A percentile compares a stretch with the other conserved stretches of the same genome.
phyloP scores from a whole-genome alignment of 192 early-diverging fungal species.

The Backusella circina region DNA sequence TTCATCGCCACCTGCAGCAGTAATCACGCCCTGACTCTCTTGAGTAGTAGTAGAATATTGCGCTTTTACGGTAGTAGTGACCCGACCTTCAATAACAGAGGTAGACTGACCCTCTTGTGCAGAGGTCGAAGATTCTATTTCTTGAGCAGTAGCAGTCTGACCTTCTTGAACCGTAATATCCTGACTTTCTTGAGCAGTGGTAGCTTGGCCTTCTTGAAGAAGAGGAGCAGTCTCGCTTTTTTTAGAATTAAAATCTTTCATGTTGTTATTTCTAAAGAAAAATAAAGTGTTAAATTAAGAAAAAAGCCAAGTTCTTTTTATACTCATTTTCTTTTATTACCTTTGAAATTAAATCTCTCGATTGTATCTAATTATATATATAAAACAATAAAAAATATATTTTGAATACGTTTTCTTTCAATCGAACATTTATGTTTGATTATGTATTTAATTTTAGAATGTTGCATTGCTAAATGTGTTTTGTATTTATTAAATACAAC shows the following conservation, averaged over 20 bases:
- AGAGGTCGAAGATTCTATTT: too few species aligned
- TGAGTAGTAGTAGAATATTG: too few species aligned
- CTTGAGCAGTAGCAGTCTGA: not conserved
- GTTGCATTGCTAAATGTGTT: too few species aligned
- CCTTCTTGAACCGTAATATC: not conserved
- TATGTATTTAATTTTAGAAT: too few species aligned
- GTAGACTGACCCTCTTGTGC: too few species aligned
- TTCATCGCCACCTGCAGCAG: too few species aligned
- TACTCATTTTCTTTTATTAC: not conserved
- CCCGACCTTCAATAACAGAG: too few species aligned
- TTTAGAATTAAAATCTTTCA: not conserved
- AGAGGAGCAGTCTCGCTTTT: not conserved
- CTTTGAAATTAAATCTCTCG: too few species aligned
- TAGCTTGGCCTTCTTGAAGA: not conserved
- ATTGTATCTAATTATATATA: too few species aligned
- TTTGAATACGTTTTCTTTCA: not conserved
- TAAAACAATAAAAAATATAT: not conserved
- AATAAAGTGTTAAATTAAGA: not conserved
- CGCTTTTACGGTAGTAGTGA: too few species aligned
- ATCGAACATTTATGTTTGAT: not conserved
- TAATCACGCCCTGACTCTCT: too few species aligned
- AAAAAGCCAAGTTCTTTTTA: not conserved
- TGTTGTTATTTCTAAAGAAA: not conserved
- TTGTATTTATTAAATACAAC: too few species aligned
- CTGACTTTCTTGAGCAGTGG: not conserved